Evolutionary conservation across 441 rosid genomes (phyloP).

Genomic region (Erodium moschatum): DNA sequence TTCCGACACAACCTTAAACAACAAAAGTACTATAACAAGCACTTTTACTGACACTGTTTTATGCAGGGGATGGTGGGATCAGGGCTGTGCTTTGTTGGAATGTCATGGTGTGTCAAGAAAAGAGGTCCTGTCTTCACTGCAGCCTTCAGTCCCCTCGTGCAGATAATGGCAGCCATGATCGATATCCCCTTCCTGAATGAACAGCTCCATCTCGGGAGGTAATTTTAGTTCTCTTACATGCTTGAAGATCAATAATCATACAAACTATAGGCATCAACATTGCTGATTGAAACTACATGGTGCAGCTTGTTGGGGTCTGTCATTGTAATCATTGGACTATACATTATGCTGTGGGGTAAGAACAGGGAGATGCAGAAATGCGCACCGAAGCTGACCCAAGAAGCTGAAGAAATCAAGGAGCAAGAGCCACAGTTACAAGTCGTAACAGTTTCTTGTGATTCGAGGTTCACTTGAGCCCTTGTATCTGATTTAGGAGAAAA

Average conservation of each 20-base stretch:
- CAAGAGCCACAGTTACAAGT: conserved; percentile 32
- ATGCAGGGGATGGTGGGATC: conserved; percentile 53
- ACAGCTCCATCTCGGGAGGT: conserved; percentile 58
- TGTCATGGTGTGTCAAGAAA: conserved; percentile 67
- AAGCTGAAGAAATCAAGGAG: conserved; percentile 28
- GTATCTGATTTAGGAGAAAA: neutral
- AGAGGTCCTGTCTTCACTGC: conserved; percentile 62
- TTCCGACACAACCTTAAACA: neutral
- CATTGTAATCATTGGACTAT: conserved; percentile 48
- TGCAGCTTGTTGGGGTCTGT: conserved; percentile 53
- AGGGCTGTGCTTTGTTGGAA: conserved; percentile 48
- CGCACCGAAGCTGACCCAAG: conserved; percentile 26
- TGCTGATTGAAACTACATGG: neutral
- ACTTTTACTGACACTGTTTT: neutral
- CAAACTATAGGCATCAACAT: neutral
- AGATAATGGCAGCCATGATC: conserved; percentile 48
- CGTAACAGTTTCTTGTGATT: conserved; percentile 27
- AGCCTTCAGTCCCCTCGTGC: conserved; percentile 53
- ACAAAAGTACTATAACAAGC: neutral
- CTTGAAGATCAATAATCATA: neutral
- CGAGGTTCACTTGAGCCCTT: conserved; percentile 18
- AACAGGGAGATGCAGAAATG: conserved; percentile 36
- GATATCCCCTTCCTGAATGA: conserved; percentile 50
- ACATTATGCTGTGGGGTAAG: conserved; percentile 64
- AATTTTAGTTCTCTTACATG: neutral